Evolutionary conservation across 495 filamentous ascomycete species (phyloP).

Genomic region (Lasiosphaeria hispida): DNA sequence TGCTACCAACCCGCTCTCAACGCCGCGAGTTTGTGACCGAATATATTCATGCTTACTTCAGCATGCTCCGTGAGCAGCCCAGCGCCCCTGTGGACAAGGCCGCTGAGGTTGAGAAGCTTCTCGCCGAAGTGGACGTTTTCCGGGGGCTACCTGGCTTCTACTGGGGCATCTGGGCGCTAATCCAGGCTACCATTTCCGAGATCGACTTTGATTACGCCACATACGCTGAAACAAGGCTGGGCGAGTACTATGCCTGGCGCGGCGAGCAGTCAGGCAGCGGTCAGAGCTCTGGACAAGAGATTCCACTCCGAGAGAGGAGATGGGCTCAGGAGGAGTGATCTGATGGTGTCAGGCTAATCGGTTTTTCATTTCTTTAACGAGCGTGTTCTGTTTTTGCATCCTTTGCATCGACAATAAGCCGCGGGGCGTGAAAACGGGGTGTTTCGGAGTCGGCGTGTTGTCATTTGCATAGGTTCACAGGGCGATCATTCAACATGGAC

Average conservation of each 20-base stretch:
- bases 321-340: constrained; percentile 65
- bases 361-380: not conserved
- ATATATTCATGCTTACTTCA: constrained; percentile 67
- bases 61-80: constrained; percentile 18
- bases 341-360: not conserved
- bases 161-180: constrained; percentile 94
- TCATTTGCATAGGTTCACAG: not conserved
- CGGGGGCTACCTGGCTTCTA: constrained; percentile 85
- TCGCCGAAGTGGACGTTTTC: constrained; percentile 80
- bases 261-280: constrained; percentile 63
- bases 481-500: constrained; percentile 17
- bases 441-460: not conserved
- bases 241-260: constrained; percentile 97
- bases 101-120: constrained; percentile 58
- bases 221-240: constrained; percentile 83
- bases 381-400: constrained; percentile 1
- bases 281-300: constrained; percentile 54
- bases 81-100: constrained; percentile 51
- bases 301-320: constrained; percentile 72
- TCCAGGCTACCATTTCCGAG: constrained; percentile 90
- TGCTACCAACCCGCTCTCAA: constrained; percentile 74
- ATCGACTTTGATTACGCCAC: constrained; percentile 97
- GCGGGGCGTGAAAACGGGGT: not conserved
- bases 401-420: not conserved
- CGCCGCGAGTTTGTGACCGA: constrained; percentile 78